These are phyloP conservation scores for Tuber umbilicatum DNA, from an alignment of 495 filamentous ascomycete genomes.

Conservation along the genomic window DNA sequence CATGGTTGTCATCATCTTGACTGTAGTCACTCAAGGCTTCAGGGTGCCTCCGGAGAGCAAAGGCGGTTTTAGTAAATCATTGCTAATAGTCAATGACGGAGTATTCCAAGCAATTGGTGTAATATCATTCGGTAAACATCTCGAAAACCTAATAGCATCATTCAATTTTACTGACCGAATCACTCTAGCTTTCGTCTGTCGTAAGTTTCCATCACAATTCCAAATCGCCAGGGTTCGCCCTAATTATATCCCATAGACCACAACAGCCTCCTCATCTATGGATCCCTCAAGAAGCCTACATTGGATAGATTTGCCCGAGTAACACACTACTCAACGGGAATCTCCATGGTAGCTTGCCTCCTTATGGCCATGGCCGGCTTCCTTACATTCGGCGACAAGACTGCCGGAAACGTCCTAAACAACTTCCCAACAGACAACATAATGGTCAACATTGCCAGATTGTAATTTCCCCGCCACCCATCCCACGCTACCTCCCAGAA, in stretches of 20 bases:
- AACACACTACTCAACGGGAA: conserved; percentile 82
- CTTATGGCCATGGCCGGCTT: conserved; percentile 84
- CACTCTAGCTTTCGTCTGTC: conserved; percentile 43
- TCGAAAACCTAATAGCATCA: background rate
- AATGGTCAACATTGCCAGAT: conserved; percentile 85
- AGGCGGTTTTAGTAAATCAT: conserved; percentile 58
- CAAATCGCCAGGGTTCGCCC: conserved; percentile 21
- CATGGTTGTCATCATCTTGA: conserved; percentile 81
- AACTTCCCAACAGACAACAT: conserved; percentile 87
- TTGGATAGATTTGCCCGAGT: conserved; percentile 86
- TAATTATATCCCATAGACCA: conserved; percentile 54
- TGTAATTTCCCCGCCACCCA: conserved; percentile 50
- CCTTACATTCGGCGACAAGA: conserved; percentile 84
- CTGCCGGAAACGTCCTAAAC: conserved; percentile 91
- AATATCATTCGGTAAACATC: conserved; percentile 76
- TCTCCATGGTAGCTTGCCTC: conserved; percentile 84
- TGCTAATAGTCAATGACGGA: conserved; percentile 70
- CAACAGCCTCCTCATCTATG: conserved; percentile 95
- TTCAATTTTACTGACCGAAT: conserved; percentile 7
- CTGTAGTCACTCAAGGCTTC: conserved; percentile 79
- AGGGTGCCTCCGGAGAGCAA: conserved; percentile 61
- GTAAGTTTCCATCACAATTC: conserved; percentile 46
- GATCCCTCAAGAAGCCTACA: conserved; percentile 86
- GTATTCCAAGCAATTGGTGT: conserved; percentile 95
- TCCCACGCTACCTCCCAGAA: conserved; percentile 4